Conservation (phyloP, 2,329 filamentous ascomycete genomes). For the Aspergillus uvarum region DNA sequence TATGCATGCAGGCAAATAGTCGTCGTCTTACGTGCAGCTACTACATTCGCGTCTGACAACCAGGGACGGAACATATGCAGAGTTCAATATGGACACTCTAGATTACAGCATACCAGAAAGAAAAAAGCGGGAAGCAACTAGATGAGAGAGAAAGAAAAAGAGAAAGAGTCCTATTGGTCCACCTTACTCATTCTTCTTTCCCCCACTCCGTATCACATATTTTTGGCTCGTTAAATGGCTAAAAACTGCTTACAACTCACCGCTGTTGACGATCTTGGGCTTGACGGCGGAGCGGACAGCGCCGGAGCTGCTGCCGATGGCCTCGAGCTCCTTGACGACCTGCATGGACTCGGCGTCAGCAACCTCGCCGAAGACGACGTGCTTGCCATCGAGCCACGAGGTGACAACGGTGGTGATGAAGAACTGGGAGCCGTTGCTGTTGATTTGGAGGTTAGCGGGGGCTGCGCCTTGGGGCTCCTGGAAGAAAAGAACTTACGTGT, state of each 20-base stretch:
- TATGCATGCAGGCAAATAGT: too few species aligned
- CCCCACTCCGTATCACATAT: background rate
- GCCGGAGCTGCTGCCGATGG: slow-evolving; percentile 56
- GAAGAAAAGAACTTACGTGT: slow-evolving; percentile 63
- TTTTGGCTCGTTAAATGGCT: background rate
- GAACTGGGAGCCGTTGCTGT: slow-evolving; percentile 68
- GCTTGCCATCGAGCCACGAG: slow-evolving; percentile 66
- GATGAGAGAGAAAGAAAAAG: background rate
- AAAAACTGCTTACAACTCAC: slow-evolving; percentile 43
- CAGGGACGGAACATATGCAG: background rate
- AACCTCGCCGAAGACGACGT: slow-evolving; percentile 68
- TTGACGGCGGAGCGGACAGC: slow-evolving; percentile 52
- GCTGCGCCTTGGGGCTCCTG: background rate
- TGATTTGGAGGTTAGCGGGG: slow-evolving; percentile 3
- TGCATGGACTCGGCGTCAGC: slow-evolving; percentile 55
- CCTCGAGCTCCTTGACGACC: slow-evolving; percentile 61
- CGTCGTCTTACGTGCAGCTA: too few species aligned
- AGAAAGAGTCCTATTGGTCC: background rate
- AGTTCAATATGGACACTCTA: slow-evolving; percentile 27
- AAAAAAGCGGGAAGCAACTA: background rate
- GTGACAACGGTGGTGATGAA: slow-evolving; percentile 70
- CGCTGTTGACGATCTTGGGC: slow-evolving; percentile 56
- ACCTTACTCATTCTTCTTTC: slow-evolving; percentile 2
- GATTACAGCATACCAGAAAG: slow-evolving; percentile 26
- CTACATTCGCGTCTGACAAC: too few species aligned